phyloP scores from a whole-genome alignment of 352 stramenopile species.

The Globisporangium rhizosaccharum region DNA sequence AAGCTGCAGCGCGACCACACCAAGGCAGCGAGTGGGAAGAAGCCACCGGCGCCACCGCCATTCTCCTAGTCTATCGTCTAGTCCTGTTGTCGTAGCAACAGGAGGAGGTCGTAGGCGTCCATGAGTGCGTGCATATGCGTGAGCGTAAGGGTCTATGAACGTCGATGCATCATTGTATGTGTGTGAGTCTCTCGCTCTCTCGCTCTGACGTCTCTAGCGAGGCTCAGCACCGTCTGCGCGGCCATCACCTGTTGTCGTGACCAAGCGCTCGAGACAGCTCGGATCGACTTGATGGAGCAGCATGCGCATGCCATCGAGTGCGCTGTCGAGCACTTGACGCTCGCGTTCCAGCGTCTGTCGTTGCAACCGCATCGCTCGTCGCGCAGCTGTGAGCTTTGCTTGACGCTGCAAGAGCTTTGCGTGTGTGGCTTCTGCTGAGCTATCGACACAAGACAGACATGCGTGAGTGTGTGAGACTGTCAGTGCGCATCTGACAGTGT shows the following conservation, averaged over 20 bases:
- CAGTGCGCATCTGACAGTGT: neutral
- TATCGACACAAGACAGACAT: neutral
- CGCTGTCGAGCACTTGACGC: constrained; percentile 22
- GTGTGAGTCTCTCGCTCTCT: no score
- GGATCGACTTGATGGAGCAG: constrained; percentile 42
- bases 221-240: no score
- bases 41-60: constrained; percentile 3
- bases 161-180: no score
- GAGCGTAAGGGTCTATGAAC: neutral
- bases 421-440: constrained; percentile 10
- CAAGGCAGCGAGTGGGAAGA: constrained; percentile 13
- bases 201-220: no score
- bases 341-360: constrained; percentile 28
- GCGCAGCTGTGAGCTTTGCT: constrained; percentile 8
- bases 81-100: constrained; percentile 6
- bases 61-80: neutral
- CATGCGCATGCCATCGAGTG: constrained; percentile 32
- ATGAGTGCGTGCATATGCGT: neutral
- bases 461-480: neutral
- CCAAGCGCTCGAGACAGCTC: constrained; percentile 9
- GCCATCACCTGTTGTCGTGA: neutral
- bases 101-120: neutral
- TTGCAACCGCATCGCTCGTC: constrained; percentile 7
- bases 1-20: constrained; percentile 38
- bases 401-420: constrained; percentile 2